Conservation (phyloP, 1,139 yeast genomes). For the Diutina pseudorugosa region DNA sequence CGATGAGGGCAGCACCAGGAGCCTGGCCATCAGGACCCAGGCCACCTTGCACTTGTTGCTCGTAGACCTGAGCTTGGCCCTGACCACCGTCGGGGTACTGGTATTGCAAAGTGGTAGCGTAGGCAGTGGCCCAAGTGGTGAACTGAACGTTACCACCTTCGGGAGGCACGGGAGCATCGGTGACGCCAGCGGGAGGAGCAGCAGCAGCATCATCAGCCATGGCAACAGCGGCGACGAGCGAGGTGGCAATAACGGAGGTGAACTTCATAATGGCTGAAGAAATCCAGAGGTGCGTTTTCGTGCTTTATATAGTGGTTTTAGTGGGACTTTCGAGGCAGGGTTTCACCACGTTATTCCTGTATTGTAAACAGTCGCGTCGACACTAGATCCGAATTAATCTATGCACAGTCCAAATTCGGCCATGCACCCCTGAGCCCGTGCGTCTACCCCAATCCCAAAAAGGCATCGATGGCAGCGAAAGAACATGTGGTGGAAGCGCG, state of each 20-base stretch:
- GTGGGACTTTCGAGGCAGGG: background rate
- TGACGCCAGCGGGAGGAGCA: background rate
- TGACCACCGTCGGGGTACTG: background rate
- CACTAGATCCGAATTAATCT: background rate
- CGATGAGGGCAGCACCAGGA: no score
- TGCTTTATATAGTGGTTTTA: no score
- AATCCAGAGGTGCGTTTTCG: no score
- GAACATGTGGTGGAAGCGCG: no score
- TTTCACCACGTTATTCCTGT: background rate
- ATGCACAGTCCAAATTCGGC: background rate
- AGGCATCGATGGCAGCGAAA: no score
- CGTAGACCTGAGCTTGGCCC: background rate
- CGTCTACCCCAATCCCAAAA: background rate
- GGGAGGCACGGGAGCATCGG: background rate
- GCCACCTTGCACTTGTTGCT: background rate
- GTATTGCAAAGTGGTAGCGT: slow-evolving; percentile 1
- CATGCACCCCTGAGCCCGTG: background rate
- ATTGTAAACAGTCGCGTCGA: background rate
- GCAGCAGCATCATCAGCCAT: background rate
- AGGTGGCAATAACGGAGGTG: background rate
- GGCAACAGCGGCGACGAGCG: background rate
- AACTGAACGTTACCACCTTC: background rate
- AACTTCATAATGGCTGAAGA: background rate
- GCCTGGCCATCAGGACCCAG: background rate
- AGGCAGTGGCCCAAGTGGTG: background rate